Conservation (phyloP, 2,329 filamentous ascomycete genomes). For the Colletotrichum liriopes region DNA sequence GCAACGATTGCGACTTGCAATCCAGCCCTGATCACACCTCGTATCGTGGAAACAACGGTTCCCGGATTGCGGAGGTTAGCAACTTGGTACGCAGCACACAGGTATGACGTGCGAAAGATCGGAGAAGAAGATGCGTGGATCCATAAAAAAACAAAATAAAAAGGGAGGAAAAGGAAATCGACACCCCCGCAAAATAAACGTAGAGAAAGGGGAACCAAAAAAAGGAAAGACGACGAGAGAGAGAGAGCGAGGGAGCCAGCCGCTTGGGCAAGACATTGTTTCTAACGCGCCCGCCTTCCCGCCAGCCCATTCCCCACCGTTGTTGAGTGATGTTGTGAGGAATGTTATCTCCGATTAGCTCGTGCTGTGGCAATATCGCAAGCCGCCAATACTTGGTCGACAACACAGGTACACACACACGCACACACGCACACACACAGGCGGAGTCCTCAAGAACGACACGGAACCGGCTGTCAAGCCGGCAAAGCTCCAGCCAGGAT, state of each 20-base stretch:
- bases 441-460: background rate
- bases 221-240: background rate
- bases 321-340: conserved; percentile 13
- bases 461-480: background rate
- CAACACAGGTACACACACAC: background rate
- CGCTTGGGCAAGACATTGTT: conserved; percentile 40
- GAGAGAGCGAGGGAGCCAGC: conserved; percentile 17
- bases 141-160: conserved; percentile 4
- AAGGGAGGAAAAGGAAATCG: background rate
- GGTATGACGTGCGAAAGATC: conserved; percentile 23
- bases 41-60: background rate
- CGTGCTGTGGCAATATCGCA: background rate
- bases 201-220: background rate
- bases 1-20: background rate
- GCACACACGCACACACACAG: too few species aligned
- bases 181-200: conserved; percentile 16
- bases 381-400: background rate
- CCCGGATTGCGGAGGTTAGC: background rate
- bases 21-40: background rate
- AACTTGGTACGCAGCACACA: background rate
- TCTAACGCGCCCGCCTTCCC: conserved; percentile 33
- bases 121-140: background rate
- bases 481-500: too few species aligned
- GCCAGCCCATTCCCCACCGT: conserved; percentile 39
- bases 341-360: conserved; percentile 36